These are phyloP conservation scores for Theileria parva DNA, from an alignment of 169 alveolate species.

Conservation along the genomic window DNA sequence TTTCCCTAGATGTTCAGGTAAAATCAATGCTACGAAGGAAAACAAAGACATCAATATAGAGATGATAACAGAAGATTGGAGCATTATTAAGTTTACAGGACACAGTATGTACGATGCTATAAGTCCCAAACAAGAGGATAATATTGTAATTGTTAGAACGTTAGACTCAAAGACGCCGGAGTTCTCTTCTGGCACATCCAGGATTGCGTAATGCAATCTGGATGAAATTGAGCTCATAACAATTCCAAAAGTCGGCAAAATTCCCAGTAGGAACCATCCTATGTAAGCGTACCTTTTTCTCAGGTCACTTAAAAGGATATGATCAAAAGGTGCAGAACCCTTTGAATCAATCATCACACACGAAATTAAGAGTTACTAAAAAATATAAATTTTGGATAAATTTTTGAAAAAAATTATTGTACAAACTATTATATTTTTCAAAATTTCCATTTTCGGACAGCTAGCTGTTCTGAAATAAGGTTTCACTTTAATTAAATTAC, in stretches of 20 bases:
- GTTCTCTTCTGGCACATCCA: slow-evolving; percentile 3
- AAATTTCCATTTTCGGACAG: neutral
- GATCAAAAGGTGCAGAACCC: neutral
- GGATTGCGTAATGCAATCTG: neutral
- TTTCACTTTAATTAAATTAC: neutral
- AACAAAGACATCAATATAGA: neutral
- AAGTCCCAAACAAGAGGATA: neutral
- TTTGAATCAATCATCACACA: neutral
- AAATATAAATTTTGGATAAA: neutral
- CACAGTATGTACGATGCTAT: neutral
- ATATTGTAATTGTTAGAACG: neutral
- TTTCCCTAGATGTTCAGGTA: neutral
- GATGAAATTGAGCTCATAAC: neutral
- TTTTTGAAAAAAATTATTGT: neutral
- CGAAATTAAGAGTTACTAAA: slow-evolving; percentile 2
- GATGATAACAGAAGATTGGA: neutral
- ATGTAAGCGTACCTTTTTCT: neutral
- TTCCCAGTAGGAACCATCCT: slow-evolving; percentile 7
- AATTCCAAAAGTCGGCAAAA: slow-evolving; percentile 2
- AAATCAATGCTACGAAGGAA: neutral
- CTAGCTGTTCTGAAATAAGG: neutral
- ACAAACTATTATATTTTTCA: neutral
- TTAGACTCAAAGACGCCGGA: neutral
- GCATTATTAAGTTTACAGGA: neutral
- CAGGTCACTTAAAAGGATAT: neutral